Evolutionary conservation across 768 basidiomycete genomes (phyloP).

Genomic region (Ephemerocybe angulata): DNA sequence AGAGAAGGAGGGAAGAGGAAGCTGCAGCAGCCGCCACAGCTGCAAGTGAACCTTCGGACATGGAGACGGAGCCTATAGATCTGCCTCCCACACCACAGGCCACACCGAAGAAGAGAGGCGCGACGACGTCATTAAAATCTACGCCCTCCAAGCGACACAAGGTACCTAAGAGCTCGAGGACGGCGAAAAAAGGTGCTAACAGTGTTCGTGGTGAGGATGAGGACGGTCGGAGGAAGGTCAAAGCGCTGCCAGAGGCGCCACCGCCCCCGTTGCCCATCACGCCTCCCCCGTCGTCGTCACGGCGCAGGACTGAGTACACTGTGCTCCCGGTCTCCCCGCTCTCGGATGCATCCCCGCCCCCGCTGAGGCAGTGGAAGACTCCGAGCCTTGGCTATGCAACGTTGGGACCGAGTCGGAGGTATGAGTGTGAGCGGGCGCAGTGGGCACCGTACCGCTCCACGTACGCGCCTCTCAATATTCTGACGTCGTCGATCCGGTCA

Average conservation of each 20-base stretch:
- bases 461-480: background rate
- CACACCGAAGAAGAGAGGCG: conserved; percentile 1
- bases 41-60: conserved; percentile 13
- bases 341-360: too few relatives aligned
- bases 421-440: background rate
- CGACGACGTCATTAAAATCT: background rate
- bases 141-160: conserved; percentile 7
- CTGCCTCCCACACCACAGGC: conserved; percentile 8
- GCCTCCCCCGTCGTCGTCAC: too few relatives aligned
- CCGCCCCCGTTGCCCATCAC: too few relatives aligned
- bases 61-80: conserved; percentile 1
- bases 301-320: too few relatives aligned
- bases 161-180: background rate
- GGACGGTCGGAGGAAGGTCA: too few relatives aligned
- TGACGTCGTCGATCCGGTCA: conserved; percentile 8
- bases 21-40: conserved; percentile 15
- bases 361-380: too few relatives aligned
- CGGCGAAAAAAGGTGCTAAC: too few relatives aligned
- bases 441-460: background rate
- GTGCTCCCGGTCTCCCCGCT: too few relatives aligned
- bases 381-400: too few relatives aligned
- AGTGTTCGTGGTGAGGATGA: too few relatives aligned
- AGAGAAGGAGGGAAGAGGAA: conserved; percentile 54
- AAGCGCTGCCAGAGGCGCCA: too few relatives aligned
- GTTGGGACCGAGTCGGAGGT: too few relatives aligned